Percentiles rank a stretch among this genome's conserved stretches.
Evolutionary conservation across 768 basidiomycete species (phyloP).

Genomic region (Agaricus sinodeliciosus): DNA sequence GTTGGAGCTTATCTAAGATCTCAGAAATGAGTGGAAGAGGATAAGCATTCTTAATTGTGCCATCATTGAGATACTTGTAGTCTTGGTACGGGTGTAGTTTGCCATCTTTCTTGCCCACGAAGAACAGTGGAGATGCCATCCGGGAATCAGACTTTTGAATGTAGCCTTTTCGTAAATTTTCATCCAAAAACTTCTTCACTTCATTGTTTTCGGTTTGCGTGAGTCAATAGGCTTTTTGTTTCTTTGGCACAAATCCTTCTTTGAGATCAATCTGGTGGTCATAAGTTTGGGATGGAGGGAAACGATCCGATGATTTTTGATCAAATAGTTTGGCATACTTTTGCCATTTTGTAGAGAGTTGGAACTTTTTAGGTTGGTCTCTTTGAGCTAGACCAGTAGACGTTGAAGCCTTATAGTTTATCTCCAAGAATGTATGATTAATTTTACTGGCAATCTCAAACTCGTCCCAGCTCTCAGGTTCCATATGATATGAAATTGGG

Average conservation of each 20-base stretch:
- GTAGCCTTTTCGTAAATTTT: conserved; percentile 12
- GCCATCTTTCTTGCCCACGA: conserved; percentile 19
- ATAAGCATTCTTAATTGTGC: conserved; percentile 25
- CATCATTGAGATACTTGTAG: conserved; percentile 25
- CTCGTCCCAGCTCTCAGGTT: too few species aligned
- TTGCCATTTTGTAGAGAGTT: background rate
- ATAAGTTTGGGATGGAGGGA: background rate
- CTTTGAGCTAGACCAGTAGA: too few species aligned
- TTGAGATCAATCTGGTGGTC: conserved; percentile 2
- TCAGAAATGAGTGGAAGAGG: conserved; percentile 25
- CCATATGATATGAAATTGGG: too few species aligned
- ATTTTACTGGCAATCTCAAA: too few species aligned
- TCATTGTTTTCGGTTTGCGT: conserved; percentile 15
- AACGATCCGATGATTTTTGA: conserved; percentile 17
- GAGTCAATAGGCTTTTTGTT: conserved; percentile 18
- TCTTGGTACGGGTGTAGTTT: conserved; percentile 22
- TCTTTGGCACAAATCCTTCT: conserved; percentile 14
- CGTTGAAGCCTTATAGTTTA: too few species aligned
- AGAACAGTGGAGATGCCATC: conserved; percentile 20
- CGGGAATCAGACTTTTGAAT: conserved; percentile 18
- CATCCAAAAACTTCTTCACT: conserved; percentile 8
- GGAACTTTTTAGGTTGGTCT: too few species aligned
- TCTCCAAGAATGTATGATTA: too few species aligned
- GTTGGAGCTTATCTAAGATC: conserved; percentile 17
- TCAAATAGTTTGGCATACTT: background rate